phyloP scores from a whole-genome alignment of 352 stramenopile species.

The Phytopythium cucurbitacearum region DNA sequence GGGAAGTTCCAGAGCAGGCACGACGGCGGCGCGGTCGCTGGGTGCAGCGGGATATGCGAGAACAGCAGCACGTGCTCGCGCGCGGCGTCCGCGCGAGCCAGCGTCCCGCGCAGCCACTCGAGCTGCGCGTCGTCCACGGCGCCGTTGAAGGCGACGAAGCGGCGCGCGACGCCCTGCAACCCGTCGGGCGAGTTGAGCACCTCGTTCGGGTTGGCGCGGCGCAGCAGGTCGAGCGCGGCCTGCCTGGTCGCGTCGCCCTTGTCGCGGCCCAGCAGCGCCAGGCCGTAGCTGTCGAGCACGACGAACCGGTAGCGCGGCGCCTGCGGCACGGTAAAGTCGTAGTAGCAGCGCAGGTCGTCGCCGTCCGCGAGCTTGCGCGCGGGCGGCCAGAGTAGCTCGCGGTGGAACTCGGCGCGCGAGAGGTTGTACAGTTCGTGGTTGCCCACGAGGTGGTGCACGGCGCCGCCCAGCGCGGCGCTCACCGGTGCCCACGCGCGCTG shows the following conservation, averaged over 20 bases:
- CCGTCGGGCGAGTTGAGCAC: conserved; percentile 70
- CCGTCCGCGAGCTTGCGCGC: not conserved
- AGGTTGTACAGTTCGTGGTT: conserved; percentile 89
- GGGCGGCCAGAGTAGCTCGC: conserved; percentile 29
- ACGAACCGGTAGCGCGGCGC: conserved; percentile 53
- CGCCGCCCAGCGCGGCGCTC: conserved; percentile 26
- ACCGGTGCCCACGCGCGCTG: conserved; percentile 42
- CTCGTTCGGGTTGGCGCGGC: conserved; percentile 55
- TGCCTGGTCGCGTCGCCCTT: conserved; percentile 37
- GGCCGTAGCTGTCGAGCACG: conserved; percentile 66
- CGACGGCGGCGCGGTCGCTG: conserved; percentile 25
- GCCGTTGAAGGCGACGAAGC: conserved; percentile 81
- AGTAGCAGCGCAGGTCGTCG: conserved; percentile 33
- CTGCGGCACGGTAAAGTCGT: conserved; percentile 48
- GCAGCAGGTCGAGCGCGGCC: conserved; percentile 36
- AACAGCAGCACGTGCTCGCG: conserved; percentile 66
- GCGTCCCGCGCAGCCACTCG: conserved; percentile 38
- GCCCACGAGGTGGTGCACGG: conserved; percentile 72
- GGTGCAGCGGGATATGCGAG: conserved; percentile 66
- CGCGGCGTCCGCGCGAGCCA: conserved; percentile 20
- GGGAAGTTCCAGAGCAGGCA: conserved; percentile 80
- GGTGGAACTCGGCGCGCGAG: conserved; percentile 30
- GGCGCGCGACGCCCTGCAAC: conserved; percentile 29
- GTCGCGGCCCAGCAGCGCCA: conserved; percentile 53
- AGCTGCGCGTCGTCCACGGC: conserved; percentile 58